Percentiles rank a stretch among this genome's conserved stretches.
These are phyloP conservation scores for Colletotrichum tanaceti DNA, from an alignment of 2,329 filamentous ascomycete species.

Conservation along the genomic window DNA sequence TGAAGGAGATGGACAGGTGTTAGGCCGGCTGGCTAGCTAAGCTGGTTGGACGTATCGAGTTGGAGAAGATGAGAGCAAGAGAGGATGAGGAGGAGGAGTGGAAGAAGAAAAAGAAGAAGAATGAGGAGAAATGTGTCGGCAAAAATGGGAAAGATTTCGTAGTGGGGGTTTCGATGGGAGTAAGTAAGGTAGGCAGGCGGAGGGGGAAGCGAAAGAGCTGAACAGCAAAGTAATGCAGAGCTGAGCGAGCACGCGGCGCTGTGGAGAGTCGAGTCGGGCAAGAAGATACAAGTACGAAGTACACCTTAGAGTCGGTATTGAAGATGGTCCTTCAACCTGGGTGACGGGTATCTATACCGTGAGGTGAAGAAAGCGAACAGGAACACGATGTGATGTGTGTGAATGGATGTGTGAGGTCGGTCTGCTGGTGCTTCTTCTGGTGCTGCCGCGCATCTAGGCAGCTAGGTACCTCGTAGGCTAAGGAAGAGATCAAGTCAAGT, in stretches of 20 bases:
- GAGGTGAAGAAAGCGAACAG: slow-evolving; percentile 9
- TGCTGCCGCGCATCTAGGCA: background rate
- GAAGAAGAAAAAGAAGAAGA: background rate
- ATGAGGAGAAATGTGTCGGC: background rate
- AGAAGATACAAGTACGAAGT: background rate
- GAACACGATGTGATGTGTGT: slow-evolving; percentile 10
- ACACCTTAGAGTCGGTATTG: slow-evolving; percentile 11
- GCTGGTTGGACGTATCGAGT: background rate
- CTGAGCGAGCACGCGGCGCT: background rate
- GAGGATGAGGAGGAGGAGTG: background rate
- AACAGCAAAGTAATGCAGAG: background rate
- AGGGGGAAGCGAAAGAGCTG: background rate
- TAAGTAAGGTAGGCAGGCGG: background rate
- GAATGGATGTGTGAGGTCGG: slow-evolving; percentile 11
- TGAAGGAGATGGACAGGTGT: background rate
- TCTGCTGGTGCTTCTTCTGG: slow-evolving; percentile 1
- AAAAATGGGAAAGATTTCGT: slow-evolving; percentile 4
- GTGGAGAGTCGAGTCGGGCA: slow-evolving; percentile 13
- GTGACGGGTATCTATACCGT: background rate
- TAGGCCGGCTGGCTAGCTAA: background rate
- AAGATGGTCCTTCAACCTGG: background rate
- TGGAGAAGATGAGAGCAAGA: slow-evolving; percentile 10
- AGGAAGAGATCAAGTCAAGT: background rate
- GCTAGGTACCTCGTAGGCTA: no score
- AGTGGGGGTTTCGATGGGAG: slow-evolving; percentile 2